Percentiles rank a stretch among this genome's conserved stretches.
phyloP scores from a whole-genome alignment of 192 early-diverging fungal genomes.

The Cetraspora pellucida region DNA sequence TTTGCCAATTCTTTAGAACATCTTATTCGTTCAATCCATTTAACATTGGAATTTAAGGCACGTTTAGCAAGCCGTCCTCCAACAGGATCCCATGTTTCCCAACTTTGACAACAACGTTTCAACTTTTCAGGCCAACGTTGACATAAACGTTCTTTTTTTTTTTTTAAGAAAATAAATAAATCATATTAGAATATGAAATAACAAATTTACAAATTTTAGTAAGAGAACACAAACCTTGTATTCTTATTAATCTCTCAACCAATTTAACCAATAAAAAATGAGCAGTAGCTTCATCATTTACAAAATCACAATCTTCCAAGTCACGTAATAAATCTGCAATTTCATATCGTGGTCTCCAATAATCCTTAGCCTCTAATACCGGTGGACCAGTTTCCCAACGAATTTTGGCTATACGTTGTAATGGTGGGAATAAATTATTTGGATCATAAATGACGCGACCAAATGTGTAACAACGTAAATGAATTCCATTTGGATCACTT shows the following conservation, averaged over 20 bases:
- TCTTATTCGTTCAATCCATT: conserved; percentile 18
- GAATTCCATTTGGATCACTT: conserved; percentile 5
- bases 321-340: conserved; percentile 28
- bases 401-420: conserved; percentile 22
- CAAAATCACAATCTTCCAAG: conserved; percentile 10
- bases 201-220: too few species aligned
- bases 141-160: background rate
- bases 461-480: conserved; percentile 22
- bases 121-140: conserved; percentile 25
- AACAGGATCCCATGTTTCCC: conserved; percentile 21
- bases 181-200: too few species aligned
- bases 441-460: conserved; percentile 19
- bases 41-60: conserved; percentile 15
- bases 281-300: conserved; percentile 11
- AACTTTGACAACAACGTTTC: conserved; percentile 24
- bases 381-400: conserved; percentile 20
- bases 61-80: conserved; percentile 15
- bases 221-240: background rate
- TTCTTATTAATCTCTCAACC: conserved; percentile 1
- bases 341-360: conserved; percentile 13
- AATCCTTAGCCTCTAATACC: conserved; percentile 7
- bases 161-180: too few species aligned
- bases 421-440: conserved; percentile 15
- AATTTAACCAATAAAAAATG: conserved; percentile 26
- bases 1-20: conserved; percentile 27